phyloP scores from a whole-genome alignment of 768 basidiomycete genomes.

The Boletales sp. region DNA sequence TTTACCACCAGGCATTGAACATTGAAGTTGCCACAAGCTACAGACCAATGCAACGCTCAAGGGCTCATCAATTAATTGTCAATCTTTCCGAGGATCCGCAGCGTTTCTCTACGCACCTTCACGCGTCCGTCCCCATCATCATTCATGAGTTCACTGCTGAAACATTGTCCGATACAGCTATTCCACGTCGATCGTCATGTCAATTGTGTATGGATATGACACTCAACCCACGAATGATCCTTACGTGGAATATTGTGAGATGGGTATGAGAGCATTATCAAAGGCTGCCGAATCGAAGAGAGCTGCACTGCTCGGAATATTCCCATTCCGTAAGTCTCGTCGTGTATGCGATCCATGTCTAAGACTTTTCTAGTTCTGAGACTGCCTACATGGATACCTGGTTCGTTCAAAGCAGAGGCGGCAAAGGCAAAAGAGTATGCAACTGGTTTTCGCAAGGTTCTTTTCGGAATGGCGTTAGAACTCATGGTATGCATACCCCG shows the following conservation, averaged over 20 bases:
- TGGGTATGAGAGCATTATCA: slow-evolving; percentile 13
- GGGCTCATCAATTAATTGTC: slow-evolving; percentile 30
- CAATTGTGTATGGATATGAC: slow-evolving; percentile 27
- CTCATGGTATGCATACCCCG: slow-evolving; percentile 13
- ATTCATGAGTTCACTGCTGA: background rate
- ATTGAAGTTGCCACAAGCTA: slow-evolving; percentile 25
- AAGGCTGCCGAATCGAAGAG: slow-evolving; percentile 16
- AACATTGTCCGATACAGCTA: slow-evolving; percentile 14
- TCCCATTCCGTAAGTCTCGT: slow-evolving; percentile 25
- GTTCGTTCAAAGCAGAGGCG: slow-evolving; percentile 21
- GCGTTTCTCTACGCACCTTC: slow-evolving; percentile 21
- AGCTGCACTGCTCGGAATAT: slow-evolving; percentile 20
- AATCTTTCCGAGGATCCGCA: slow-evolving; percentile 29
- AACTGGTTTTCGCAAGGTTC: slow-evolving; percentile 15
- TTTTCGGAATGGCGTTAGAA: slow-evolving; percentile 23
- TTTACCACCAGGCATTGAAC: slow-evolving; percentile 34
- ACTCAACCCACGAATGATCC: slow-evolving; percentile 17
- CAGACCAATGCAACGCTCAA: slow-evolving; percentile 31
- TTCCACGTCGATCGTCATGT: slow-evolving; percentile 25
- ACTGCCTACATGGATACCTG: slow-evolving; percentile 26
- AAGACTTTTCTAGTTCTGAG: slow-evolving; percentile 15
- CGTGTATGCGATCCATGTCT: background rate
- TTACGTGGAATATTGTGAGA: slow-evolving; percentile 17
- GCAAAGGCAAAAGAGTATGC: slow-evolving; percentile 9
- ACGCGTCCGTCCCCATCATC: slow-evolving; percentile 18